phyloP scores from a whole-genome alignment of 192 early-diverging fungal genomes.

The Funneliformis geosporum region DNA sequence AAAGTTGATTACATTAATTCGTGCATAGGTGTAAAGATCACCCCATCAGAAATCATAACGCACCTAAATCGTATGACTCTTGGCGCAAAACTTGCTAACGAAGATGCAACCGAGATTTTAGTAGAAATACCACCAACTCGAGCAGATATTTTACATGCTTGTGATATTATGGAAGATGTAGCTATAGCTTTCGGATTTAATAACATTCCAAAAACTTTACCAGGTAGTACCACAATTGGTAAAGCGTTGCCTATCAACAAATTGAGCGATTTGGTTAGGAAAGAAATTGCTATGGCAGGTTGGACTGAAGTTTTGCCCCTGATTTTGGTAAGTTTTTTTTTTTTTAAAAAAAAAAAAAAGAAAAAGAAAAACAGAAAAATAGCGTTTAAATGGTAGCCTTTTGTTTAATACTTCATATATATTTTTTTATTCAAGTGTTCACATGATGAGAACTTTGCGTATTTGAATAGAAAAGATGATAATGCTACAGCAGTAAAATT shows the following conservation, averaged over 20 bases:
- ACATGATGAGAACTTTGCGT: conserved; percentile 94
- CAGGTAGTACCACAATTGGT: conserved; percentile 81
- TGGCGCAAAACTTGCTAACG: conserved; percentile 54
- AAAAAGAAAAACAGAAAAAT: too few species aligned
- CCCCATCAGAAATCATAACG: conserved; percentile 67
- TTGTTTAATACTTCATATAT: background rate
- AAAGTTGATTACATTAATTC: conserved; percentile 87
- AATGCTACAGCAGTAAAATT: conserved; percentile 82
- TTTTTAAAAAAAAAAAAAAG: too few species aligned
- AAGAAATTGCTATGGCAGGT: conserved; percentile 85
- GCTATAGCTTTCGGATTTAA: conserved; percentile 97
- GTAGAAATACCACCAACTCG: conserved; percentile 89
- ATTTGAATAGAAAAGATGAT: conserved; percentile 79
- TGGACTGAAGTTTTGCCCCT: conserved; percentile 94
- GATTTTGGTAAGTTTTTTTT: conserved; percentile 71
- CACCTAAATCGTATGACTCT: conserved; percentile 90
- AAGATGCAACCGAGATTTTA: conserved; percentile 57
- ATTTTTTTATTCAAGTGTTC: conserved; percentile 70
- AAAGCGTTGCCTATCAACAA: conserved; percentile 91
- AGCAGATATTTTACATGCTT: conserved; percentile 92
- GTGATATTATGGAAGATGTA: conserved; percentile 98
- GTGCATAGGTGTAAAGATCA: conserved; percentile 73
- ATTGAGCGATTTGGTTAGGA: conserved; percentile 81
- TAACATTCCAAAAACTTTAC: conserved; percentile 81
- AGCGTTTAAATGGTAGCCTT: too few species aligned